Percentiles rank a stretch among this genome's conserved stretches.
Conservation (phyloP, 768 basidiomycete genomes). For the Chalciporus sphaerocephalus region DNA sequence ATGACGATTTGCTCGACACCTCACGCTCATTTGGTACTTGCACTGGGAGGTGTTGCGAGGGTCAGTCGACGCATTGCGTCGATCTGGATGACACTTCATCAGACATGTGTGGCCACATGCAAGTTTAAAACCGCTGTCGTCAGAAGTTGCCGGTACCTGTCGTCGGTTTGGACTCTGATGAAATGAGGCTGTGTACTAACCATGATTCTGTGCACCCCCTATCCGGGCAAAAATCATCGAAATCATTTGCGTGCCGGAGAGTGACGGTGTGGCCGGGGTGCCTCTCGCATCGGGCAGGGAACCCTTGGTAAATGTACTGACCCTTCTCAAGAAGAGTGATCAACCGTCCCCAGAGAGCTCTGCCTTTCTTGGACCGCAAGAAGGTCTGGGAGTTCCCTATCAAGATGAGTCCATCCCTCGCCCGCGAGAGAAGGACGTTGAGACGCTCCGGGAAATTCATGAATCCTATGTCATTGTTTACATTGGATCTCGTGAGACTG, state of each 20-base stretch:
- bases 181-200: conserved; percentile 32
- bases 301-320: conserved; percentile 22
- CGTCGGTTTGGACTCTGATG: not conserved
- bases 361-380: conserved; percentile 17
- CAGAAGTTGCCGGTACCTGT: not conserved
- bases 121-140: conserved; percentile 7
- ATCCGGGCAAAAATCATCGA: conserved; percentile 51
- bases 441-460: conserved; percentile 66
- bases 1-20: conserved; percentile 46
- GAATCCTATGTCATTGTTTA: conserved; percentile 56
- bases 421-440: conserved; percentile 67
- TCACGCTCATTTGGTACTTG: conserved; percentile 27
- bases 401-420: conserved; percentile 59
- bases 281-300: conserved; percentile 53
- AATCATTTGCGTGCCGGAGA: conserved; percentile 42
- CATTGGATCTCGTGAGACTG: conserved; percentile 59
- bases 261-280: conserved; percentile 42
- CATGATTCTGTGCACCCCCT: conserved; percentile 60
- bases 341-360: conserved; percentile 13
- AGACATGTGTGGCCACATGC: conserved; percentile 44
- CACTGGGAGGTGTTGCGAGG: conserved; percentile 38
- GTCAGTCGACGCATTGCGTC: conserved; percentile 35
- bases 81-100: conserved; percentile 53
- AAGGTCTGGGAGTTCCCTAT: conserved; percentile 64
- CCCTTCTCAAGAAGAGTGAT: conserved; percentile 13